Conservation (phyloP, 805 yeast species). For the Starmerella vaccinii region DNA sequence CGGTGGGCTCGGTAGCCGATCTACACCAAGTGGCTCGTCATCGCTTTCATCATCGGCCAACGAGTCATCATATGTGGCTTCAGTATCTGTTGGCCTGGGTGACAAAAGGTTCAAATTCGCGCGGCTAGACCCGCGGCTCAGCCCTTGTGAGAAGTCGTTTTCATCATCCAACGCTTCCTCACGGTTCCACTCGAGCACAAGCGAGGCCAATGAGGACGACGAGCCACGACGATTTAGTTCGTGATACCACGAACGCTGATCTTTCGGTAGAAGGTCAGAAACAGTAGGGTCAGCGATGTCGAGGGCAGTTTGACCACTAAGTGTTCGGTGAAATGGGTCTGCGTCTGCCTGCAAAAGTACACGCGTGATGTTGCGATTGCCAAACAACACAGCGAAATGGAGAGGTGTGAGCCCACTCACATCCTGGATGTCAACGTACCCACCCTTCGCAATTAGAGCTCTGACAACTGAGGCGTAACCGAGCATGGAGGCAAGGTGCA, state of each 20-base stretch:
- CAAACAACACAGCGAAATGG: constrained; percentile 72
- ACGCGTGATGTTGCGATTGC: constrained; percentile 44
- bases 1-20: constrained; percentile 18
- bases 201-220: constrained; percentile 22
- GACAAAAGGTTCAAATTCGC: not conserved
- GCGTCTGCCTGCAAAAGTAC: constrained; percentile 24
- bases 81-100: not conserved
- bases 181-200: constrained; percentile 11
- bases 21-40: not conserved
- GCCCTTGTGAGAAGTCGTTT: not conserved
- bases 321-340: constrained; percentile 27
- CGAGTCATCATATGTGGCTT: not conserved
- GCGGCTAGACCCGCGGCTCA: not conserved
- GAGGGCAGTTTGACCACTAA: constrained; percentile 31
- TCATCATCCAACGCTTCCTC: not conserved
- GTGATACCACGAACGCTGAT: constrained; percentile 25
- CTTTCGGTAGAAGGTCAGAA: constrained; percentile 23
- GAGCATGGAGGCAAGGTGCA: constrained; percentile 73
- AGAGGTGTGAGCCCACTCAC: constrained; percentile 76
- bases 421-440: constrained; percentile 54
- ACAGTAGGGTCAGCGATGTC: constrained; percentile 30
- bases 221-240: constrained; percentile 24
- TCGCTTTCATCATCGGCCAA: constrained; percentile 1
- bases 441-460: constrained; percentile 54
- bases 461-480: constrained; percentile 55